Conservation (phyloP, 148 eudicot species). For the Drosera capensis region DNA sequence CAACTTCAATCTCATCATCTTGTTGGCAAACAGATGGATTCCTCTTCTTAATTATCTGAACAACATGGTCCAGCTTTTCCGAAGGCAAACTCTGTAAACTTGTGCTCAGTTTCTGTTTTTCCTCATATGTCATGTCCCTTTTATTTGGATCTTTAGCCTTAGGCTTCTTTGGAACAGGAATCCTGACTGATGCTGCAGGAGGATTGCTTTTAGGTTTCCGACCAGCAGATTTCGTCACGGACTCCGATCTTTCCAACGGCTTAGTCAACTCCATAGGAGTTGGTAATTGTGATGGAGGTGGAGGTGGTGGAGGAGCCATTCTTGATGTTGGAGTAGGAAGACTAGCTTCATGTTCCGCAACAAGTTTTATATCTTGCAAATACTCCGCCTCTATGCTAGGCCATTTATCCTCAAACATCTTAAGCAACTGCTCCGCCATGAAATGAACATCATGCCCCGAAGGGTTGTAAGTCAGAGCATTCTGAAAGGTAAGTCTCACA, state of each 20-base stretch:
- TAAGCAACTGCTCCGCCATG: conserved; percentile 63
- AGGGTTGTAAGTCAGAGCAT: conserved; percentile 88
- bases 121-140: conserved; percentile 83
- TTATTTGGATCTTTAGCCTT: conserved; percentile 78
- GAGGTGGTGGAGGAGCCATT: conserved; percentile 36
- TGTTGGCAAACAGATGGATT: conserved; percentile 64
- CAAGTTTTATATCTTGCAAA: conserved; percentile 24
- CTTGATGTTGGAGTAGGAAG: conserved; percentile 42
- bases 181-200: conserved; percentile 28
- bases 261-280: conserved; percentile 22
- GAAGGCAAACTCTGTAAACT: conserved; percentile 79
- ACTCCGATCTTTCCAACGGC: conserved; percentile 36
- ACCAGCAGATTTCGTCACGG: conserved; percentile 24
- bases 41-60: conserved; percentile 83
- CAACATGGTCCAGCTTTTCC: conserved; percentile 69
- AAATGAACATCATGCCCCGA: conserved; percentile 78
- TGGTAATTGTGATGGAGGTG: conserved; percentile 14
- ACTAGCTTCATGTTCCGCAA: conserved; percentile 25
- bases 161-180: conserved; percentile 62
- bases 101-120: conserved; percentile 86
- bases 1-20: conserved; percentile 92
- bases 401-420: conserved; percentile 84
- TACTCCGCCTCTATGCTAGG: conserved; percentile 49
- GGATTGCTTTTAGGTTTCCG: conserved; percentile 15
- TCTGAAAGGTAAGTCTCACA: conserved; percentile 77